Base-by-base conservation (phyloP, 306 rosid species). In the Malus asiatica region DNA sequence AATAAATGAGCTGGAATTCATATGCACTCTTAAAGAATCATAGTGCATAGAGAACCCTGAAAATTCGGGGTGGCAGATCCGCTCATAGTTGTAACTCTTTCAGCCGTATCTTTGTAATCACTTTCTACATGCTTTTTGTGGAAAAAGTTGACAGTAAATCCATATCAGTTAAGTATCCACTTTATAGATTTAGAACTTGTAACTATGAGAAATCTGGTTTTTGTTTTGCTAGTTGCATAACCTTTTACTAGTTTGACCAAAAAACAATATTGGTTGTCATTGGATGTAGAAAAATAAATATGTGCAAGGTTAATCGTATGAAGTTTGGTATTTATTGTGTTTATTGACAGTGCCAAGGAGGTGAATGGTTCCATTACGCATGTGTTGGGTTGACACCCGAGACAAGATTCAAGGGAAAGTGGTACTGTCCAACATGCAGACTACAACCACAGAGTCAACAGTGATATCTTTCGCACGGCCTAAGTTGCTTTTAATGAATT, bases 341-440 rank as follows among this genome's bases (percentile, higher is more conserved):
- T 65, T 64, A 40, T 51, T 67, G 75, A 80, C 83, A 95, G 98
- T 95, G 99, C 84, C 97, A 89, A 90, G 99, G 99, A 81, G 97
- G 98, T 33, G 98, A 95, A 86, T 95, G 98, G 99, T 95, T 95
- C 82, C 99, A 95, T 81, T 95, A 95, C 80, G 67, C 96, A 1
- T 95, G 99, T 61, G 99, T 95, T 57, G 99, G 99, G 81, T 90
- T 95, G 61, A 95, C 97, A 25, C 97, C 95, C 27, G 97, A 95
- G 87, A 92, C 99, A 52, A 95, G 97, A 78, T 95, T 95, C 86
- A 95, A 90, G 79, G 99, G 99, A 51, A 95, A 95, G 80, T 95
- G 99, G 99, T 92, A 90, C 72, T 95, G 99, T 82, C 99, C 99
- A 32, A 95, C 98, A 74, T 95, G 97, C 90, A 83, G 76, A 82